Evolutionary conservation across 495 filamentous ascomycete genomes (phyloP).

Genomic region (Penicillium simplicissimum): DNA sequence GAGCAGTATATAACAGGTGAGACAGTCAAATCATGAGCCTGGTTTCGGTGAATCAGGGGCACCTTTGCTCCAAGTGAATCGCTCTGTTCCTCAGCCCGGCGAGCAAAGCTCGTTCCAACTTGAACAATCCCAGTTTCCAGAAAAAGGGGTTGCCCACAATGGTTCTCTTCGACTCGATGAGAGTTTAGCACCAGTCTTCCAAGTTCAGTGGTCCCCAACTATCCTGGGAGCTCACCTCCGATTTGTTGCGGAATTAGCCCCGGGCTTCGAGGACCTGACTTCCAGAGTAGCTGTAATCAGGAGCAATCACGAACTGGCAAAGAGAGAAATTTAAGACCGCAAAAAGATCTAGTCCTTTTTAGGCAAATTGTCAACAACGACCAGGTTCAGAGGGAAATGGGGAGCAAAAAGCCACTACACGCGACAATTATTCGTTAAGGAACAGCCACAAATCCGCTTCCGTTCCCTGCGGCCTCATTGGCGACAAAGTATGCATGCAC

Average conservation of each 20-base stretch:
- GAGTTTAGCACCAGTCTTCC: not conserved
- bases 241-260: not conserved
- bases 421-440: not conserved
- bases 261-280: not conserved
- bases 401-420: not conserved
- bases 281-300: not conserved
- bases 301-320: not conserved
- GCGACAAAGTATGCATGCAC: not conserved
- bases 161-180: not conserved
- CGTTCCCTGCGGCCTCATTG: not conserved
- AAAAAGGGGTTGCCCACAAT: not conserved
- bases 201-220: not conserved
- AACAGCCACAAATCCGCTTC: not conserved
- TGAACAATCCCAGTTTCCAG: not conserved
- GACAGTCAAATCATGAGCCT: not conserved
- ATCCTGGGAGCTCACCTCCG: not conserved
- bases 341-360: not conserved
- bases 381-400: not conserved
- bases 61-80: not conserved
- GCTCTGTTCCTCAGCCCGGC: not conserved
- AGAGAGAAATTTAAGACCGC: not conserved
- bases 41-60: not conserved
- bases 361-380: conserved; percentile 1
- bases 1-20: not conserved
- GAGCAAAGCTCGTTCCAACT: not conserved